Conservation (phyloP, 208 protist species). For the Angomonas ambiguus region DNA sequence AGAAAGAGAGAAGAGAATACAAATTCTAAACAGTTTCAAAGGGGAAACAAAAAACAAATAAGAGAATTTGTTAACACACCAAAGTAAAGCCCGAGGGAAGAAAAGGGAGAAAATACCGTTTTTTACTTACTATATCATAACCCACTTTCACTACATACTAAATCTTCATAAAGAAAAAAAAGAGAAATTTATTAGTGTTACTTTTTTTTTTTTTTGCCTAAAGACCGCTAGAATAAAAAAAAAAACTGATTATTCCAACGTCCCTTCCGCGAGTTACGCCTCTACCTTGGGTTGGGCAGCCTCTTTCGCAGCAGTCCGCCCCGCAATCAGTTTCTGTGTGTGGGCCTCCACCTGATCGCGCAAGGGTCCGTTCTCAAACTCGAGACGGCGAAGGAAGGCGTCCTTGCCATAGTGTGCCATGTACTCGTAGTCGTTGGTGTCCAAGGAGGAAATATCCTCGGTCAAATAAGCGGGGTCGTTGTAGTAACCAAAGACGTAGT, state of each 20-base stretch:
- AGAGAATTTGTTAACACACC: no score
- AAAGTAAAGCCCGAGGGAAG: no score
- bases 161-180: conserved; percentile 4
- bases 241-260: conserved; percentile 2
- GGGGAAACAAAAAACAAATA: conserved; percentile 9
- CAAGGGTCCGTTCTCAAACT: conserved; percentile 92
- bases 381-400: conserved; percentile 88
- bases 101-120: conserved; percentile 12
- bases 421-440: conserved; percentile 90
- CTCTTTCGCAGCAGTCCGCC: conserved; percentile 55
- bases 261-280: conserved; percentile 8
- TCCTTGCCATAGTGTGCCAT: conserved; percentile 83
- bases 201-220: conserved; percentile 6
- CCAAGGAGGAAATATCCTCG: conserved; percentile 80
- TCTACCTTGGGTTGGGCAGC: conserved; percentile 24
- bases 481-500: conserved; percentile 91
- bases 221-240: conserved; percentile 7
- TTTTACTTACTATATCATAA: background rate
- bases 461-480: conserved; percentile 90
- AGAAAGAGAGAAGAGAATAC: conserved; percentile 16
- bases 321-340: conserved; percentile 76
- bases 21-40: conserved; percentile 1
- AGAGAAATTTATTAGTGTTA: background rate
- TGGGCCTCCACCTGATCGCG: conserved; percentile 90
- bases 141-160: conserved; percentile 13